A percentile compares a stretch with the other conserved stretches of the same genome.
Evolutionary conservation across 1,284 basidiomycete species (phyloP).

Genomic region (Ustilago curta): DNA sequence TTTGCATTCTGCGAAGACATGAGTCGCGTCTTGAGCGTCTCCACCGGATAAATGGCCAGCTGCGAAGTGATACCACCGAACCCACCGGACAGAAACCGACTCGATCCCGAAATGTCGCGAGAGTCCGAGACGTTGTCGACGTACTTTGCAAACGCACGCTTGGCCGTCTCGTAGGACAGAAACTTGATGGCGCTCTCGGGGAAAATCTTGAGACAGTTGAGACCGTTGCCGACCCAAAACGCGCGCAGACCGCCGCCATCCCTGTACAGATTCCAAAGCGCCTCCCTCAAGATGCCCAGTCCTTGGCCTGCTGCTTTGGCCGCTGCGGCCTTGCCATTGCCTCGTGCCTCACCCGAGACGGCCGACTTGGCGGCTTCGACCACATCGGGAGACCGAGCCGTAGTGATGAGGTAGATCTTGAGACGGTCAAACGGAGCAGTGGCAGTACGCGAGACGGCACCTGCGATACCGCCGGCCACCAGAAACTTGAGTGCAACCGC

Average conservation of each 20-base stretch:
- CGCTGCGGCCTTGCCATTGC: conserved; percentile 15
- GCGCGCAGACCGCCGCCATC: conserved; percentile 82
- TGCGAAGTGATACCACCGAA: conserved; percentile 95
- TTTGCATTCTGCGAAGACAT: conserved; percentile 79
- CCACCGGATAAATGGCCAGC: conserved; percentile 73
- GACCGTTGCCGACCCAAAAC: conserved; percentile 85
- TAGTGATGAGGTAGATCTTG: conserved; percentile 95
- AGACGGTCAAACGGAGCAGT: conserved; percentile 98
- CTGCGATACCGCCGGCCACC: conserved; percentile 91
- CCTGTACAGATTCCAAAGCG: conserved; percentile 82
- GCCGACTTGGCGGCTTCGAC: conserved; percentile 30
- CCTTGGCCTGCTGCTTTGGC: conserved; percentile 50
- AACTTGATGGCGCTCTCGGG: conserved; percentile 93
- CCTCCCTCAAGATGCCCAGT: conserved; percentile 77
- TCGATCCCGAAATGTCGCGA: conserved; percentile 87
- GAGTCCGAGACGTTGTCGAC: conserved; percentile 90
- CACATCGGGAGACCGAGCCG: conserved; percentile 67
- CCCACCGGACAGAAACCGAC: conserved; percentile 93
- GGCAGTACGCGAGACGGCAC: conserved; percentile 93
- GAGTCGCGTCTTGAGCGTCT: conserved; percentile 68
- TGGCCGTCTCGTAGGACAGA: conserved; percentile 93
- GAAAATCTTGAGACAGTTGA: conserved; percentile 88
- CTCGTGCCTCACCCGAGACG: conserved; percentile 19
- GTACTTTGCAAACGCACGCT: conserved; percentile 91
- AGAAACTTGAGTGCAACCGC: conserved; percentile 87